A percentile compares a stretch with the other conserved stretches of the same genome.
Conservation (phyloP, 2,329 filamentous ascomycete genomes). For the Clarireedia paspali region DNA sequence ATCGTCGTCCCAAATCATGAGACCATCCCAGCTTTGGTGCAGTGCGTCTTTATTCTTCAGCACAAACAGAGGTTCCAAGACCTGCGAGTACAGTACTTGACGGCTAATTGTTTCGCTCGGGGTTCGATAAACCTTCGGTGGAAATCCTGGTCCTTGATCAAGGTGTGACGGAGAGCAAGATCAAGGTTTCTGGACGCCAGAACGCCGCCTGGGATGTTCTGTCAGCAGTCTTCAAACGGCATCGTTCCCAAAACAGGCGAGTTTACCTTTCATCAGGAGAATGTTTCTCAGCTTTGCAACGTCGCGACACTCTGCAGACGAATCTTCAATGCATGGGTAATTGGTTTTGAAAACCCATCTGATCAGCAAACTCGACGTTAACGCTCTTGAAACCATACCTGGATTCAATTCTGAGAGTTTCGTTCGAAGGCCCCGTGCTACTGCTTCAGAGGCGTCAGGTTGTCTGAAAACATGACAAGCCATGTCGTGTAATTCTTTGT, state of each 20-base stretch:
- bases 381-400: background rate
- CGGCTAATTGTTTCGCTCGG: constrained; percentile 1
- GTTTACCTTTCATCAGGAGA: constrained; percentile 6
- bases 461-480: background rate
- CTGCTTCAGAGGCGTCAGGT: background rate
- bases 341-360: constrained; percentile 12
- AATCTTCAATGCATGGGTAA: constrained; percentile 8
- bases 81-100: constrained; percentile 7
- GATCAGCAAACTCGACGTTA: constrained; percentile 4
- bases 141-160: constrained; percentile 4
- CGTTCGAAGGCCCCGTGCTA: background rate
- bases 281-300: background rate
- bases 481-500: background rate
- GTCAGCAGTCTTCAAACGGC: background rate
- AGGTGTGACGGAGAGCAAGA: background rate
- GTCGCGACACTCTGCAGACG: background rate
- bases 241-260: background rate
- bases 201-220: constrained; percentile 4
- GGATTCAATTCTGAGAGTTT: background rate
- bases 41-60: background rate
- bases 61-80: constrained; percentile 12
- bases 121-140: background rate
- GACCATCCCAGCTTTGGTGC: constrained; percentile 2
- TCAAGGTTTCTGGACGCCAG: constrained; percentile 11
- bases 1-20: constrained; percentile 10